These are phyloP conservation scores for Chalara sp. DNA, from an alignment of 2,329 filamentous ascomycete genomes.

Conservation along the genomic window DNA sequence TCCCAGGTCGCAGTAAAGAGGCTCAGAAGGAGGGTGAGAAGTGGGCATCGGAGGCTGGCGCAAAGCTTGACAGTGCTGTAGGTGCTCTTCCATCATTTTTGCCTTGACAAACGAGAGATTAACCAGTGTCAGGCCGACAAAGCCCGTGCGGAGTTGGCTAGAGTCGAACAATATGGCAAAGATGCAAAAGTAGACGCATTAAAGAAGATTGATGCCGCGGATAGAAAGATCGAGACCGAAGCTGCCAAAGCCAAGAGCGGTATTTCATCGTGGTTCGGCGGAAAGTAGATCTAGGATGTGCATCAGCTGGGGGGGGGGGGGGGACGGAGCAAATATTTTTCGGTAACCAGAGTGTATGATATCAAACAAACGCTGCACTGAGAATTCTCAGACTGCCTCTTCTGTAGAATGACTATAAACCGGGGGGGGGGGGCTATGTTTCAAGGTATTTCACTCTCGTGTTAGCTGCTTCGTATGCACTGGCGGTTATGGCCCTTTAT, in stretches of 20 bases:
- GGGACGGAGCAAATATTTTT: no score
- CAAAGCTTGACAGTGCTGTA: constrained; percentile 65
- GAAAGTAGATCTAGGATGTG: constrained; percentile 34
- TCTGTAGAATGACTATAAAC: no score
- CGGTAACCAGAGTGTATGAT: no score
- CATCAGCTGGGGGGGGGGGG: no score
- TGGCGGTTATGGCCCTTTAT: no score
- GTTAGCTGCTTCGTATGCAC: no score
- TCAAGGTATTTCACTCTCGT: no score
- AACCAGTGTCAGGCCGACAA: constrained; percentile 44
- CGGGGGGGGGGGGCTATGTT: no score
- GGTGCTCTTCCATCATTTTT: constrained; percentile 26
- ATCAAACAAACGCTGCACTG: no score
- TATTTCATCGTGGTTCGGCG: constrained; percentile 80
- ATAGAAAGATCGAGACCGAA: constrained; percentile 72
- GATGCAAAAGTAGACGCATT: constrained; percentile 57
- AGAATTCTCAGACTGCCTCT: no score
- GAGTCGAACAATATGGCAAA: constrained; percentile 56
- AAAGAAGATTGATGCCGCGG: constrained; percentile 74
- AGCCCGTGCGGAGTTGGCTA: constrained; percentile 54
- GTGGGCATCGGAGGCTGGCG: constrained; percentile 52
- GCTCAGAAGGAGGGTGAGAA: constrained; percentile 59
- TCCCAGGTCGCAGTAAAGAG: constrained; percentile 56
- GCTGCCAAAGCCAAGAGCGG: constrained; percentile 78
- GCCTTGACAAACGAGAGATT: neutral